Evolutionary conservation across 495 filamentous ascomycete species (phyloP).

Genomic region (Penicillium ucsense): DNA sequence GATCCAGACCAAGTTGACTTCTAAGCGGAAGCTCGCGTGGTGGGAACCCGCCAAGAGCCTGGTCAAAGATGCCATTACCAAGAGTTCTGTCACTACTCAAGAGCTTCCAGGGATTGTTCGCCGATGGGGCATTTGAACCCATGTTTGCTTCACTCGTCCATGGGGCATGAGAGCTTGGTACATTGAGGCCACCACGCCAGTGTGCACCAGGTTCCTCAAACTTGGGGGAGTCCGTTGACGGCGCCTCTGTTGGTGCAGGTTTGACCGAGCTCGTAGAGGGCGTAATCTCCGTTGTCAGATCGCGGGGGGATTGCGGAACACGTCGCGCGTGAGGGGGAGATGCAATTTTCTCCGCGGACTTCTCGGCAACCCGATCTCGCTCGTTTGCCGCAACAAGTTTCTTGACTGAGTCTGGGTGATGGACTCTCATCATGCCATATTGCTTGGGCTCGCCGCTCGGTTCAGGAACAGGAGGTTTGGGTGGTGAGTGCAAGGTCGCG

Average conservation of each 20-base stretch:
- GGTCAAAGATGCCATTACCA: conserved; percentile 72
- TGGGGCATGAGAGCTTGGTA: conserved; percentile 25
- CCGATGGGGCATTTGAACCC: conserved; percentile 23
- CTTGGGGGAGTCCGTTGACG: conserved; percentile 11
- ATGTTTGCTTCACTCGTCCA: conserved; percentile 33
- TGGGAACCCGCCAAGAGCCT: conserved; percentile 43
- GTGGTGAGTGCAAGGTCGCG: conserved; percentile 30
- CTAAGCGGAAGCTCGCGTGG: conserved; percentile 30
- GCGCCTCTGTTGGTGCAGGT: background rate
- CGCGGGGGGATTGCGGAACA: conserved; percentile 23
- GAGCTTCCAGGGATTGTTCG: conserved; percentile 67
- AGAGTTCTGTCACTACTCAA: conserved; percentile 58
- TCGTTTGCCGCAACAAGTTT: conserved; percentile 31
- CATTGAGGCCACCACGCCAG: conserved; percentile 29
- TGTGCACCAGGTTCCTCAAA: conserved; percentile 27
- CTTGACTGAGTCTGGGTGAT: conserved; percentile 40
- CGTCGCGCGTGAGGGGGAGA: conserved; percentile 17
- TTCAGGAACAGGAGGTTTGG: conserved; percentile 45
- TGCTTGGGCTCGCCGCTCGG: conserved; percentile 43
- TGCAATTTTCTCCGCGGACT: conserved; percentile 11
- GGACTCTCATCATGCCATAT: conserved; percentile 52
- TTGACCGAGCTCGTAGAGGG: conserved; percentile 3
- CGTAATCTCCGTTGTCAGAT: conserved; percentile 23
- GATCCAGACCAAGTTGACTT: conserved; percentile 29
- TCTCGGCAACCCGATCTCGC: conserved; percentile 29